Evolutionary conservation across 305 asterid genomes (phyloP).

Genomic region (Fraxinus sp.): DNA sequence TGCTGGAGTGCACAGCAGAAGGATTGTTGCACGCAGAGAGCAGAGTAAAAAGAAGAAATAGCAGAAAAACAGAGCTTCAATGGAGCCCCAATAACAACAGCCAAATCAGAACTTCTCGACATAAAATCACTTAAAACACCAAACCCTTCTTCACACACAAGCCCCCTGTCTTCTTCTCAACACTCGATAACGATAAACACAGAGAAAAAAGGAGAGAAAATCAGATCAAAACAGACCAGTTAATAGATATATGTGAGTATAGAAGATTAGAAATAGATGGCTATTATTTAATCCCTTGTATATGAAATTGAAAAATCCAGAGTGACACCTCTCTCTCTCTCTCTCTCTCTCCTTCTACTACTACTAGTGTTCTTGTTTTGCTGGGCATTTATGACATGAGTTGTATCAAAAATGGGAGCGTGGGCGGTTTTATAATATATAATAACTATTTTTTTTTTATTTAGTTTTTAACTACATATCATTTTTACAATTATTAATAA

Average conservation of each 20-base stretch:
- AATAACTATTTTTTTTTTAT: too few relatives aligned
- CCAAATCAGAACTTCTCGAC: slow-evolving; percentile 66
- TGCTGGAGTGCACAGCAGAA: slow-evolving; percentile 66
- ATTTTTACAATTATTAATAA: too few relatives aligned
- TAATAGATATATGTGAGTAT: not conserved
- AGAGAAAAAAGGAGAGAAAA: slow-evolving; percentile 14
- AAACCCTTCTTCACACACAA: slow-evolving; percentile 20
- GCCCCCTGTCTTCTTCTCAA: slow-evolving; percentile 1
- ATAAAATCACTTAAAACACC: slow-evolving; percentile 46
- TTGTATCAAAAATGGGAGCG: too few relatives aligned
- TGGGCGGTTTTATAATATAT: too few relatives aligned
- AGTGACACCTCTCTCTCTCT: slow-evolving; percentile 29
- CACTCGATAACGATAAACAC: not conserved
- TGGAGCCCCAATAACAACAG: slow-evolving; percentile 50
- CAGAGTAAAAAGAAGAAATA: slow-evolving; percentile 28
- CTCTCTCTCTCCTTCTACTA: not conserved
- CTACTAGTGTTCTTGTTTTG: too few relatives aligned
- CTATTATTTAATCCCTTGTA: not conserved
- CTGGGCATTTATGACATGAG: too few relatives aligned
- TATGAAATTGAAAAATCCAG: slow-evolving; percentile 33
- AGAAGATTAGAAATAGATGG: not conserved
- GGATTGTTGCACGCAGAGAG: slow-evolving; percentile 37
- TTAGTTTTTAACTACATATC: too few relatives aligned
- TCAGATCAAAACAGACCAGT: slow-evolving; percentile 30
- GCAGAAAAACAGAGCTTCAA: slow-evolving; percentile 47